These are phyloP conservation scores for Verruconis gallopava DNA, from an alignment of 2,329 filamentous ascomycete species.

Conservation along the genomic window DNA sequence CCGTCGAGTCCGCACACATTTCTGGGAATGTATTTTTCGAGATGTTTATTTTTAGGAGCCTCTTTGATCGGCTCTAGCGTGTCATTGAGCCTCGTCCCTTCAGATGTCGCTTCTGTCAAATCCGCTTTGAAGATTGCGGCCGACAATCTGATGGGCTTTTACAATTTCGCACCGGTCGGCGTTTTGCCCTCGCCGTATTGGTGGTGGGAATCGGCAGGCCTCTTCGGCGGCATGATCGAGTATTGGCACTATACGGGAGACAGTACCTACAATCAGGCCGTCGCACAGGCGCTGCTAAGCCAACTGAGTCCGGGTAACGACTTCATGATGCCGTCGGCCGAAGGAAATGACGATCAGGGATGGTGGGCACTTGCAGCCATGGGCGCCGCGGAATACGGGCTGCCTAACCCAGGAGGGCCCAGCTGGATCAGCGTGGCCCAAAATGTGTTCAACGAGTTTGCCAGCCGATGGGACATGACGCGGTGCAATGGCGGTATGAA, in stretches of 20 bases:
- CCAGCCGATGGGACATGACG: slow-evolving; percentile 23
- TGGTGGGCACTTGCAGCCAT: slow-evolving; percentile 47
- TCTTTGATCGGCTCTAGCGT: no score
- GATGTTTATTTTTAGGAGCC: no score
- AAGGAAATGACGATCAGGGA: slow-evolving; percentile 44
- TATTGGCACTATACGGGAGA: slow-evolving; percentile 32
- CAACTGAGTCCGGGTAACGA: slow-evolving; percentile 29
- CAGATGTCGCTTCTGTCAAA: no score
- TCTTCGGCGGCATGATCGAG: slow-evolving; percentile 26
- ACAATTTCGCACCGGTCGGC: slow-evolving; percentile 11
- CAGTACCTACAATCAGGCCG: slow-evolving; percentile 27
- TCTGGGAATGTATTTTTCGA: no score
- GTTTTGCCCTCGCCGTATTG: slow-evolving; percentile 27
- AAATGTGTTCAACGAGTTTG: slow-evolving; percentile 27
- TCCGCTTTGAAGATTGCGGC: slow-evolving; percentile 1
- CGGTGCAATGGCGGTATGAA: slow-evolving; percentile 25
- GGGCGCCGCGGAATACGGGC: slow-evolving; percentile 40
- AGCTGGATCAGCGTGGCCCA: slow-evolving; percentile 17
- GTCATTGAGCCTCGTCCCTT: no score
- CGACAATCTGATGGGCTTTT: slow-evolving; percentile 4
- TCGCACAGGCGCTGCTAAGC: slow-evolving; percentile 30
- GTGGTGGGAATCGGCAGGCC: slow-evolving; percentile 31
- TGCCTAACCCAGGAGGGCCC: slow-evolving; percentile 24
- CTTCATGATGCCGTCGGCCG: slow-evolving; percentile 31
- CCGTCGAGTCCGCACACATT: no score